phyloP scores from a whole-genome alignment of 2,329 filamentous ascomycete species.

The Ophiosphaerella korrae region DNA sequence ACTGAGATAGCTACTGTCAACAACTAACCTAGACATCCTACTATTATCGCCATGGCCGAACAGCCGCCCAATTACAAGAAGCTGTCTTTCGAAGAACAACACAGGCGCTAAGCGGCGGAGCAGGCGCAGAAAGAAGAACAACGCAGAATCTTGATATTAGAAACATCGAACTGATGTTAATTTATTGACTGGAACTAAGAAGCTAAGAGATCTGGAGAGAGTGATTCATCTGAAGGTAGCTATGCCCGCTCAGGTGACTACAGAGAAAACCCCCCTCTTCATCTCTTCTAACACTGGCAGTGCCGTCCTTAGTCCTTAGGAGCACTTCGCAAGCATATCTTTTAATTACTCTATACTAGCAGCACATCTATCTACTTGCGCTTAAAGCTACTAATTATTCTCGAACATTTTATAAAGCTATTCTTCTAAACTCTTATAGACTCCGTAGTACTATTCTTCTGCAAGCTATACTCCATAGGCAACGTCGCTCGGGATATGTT shows the following conservation, averaged over 20 bases:
- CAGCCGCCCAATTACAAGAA: neutral
- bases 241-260: neutral
- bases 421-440: constrained; percentile 3
- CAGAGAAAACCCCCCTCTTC: neutral
- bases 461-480: too few species aligned
- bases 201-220: neutral
- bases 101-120: constrained; percentile 8
- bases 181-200: neutral
- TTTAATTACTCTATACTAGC: neutral
- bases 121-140: neutral
- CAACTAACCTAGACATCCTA: too few species aligned
- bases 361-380: neutral
- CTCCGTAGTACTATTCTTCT: too few species aligned
- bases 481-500: too few species aligned
- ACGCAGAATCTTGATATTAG: neutral
- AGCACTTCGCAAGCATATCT: neutral
- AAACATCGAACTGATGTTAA: too few species aligned
- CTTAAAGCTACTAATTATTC: neutral
- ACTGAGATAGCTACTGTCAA: too few species aligned
- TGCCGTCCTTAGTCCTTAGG: neutral
- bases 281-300: constrained; percentile 1
- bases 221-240: neutral
- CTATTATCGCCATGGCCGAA: too few species aligned
- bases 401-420: constrained; percentile 9
- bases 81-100: constrained; percentile 6